Evolutionary conservation across 2,329 filamentous ascomycete genomes (phyloP), one percentile per base, ranked within the genome.

Genomic region (Cytospora piceae): DNA sequence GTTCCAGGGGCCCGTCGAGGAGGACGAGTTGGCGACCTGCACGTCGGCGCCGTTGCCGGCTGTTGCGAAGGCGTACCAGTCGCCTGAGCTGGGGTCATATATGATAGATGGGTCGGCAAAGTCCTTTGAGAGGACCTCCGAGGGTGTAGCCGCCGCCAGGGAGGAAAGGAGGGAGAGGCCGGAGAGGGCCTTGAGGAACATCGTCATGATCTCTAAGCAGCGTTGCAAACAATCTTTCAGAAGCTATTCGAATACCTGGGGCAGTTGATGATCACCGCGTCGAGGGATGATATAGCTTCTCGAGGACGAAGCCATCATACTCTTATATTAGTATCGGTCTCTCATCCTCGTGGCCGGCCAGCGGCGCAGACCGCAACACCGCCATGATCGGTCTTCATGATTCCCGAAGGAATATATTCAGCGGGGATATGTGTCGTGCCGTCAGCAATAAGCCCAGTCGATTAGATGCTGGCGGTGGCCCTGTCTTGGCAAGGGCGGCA

Each of bases 51-150:
- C 76, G 61, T 77, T 78, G 37, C 76, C 76, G 53, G 78, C 78
- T 1, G 81, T 83, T 9, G 77, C 81, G 70, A 84, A 85, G 31
- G 83, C 80, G 69, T 85, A 85, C 75, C 79, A 85, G 2, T 72
- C 77, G 15, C 76, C 77, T 65, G 79, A 74, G 8, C 74, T 39
- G 68, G 77, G 69, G 65, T 72, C 70, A 17, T 69, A 64, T 60
- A 85, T 72, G 62, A 85, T 77, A 20, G 77, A 72, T 5, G 82
- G 81, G 67, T 83, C 81, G 29, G 81, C 75, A 69, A 84, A 83
- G 71, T 83, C 68, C 31, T 31, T n/a, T 11, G 29, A 20, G 32
- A 58, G 56, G 1, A 58, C 56, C 56, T 58, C 31, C 15, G 56
- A n/a, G 15, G 56, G 56, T 32, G 56, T 58, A 4, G 53, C 27